A percentile compares a stretch with the other conserved stretches of the same genome.
Evolutionary conservation across 129 eudicot species (phyloP).

Genomic region (Pseudognaphalium luteoalbum): DNA sequence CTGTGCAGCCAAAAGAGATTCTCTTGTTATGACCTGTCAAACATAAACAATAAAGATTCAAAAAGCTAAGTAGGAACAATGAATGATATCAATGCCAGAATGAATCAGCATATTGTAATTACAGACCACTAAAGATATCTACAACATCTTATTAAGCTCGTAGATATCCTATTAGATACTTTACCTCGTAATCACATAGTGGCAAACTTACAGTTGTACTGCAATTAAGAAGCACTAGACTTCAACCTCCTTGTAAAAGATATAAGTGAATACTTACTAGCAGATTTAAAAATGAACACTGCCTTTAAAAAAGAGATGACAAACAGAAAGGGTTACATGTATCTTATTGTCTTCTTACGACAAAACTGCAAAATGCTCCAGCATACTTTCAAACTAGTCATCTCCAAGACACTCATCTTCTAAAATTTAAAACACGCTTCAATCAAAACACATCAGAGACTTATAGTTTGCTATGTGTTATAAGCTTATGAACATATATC

Average conservation of each 20-base stretch:
- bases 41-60: not conserved
- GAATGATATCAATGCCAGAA: not conserved
- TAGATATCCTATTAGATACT: not conserved
- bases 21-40: slow-evolving; percentile 85
- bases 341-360: not conserved
- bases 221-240: not conserved
- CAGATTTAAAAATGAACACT: not conserved
- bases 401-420: not conserved
- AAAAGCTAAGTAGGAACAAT: not conserved
- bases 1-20: slow-evolving; percentile 94
- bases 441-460: not conserved
- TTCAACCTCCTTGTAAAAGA: not conserved
- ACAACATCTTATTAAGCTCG: not conserved
- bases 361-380: not conserved
- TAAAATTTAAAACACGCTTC: not conserved
- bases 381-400: not conserved
- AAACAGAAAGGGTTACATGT: not conserved
- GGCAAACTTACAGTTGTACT: not conserved
- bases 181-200: not conserved
- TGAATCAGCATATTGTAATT: not conserved
- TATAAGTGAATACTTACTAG: not conserved
- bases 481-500: not conserved
- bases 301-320: not conserved
- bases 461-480: not conserved
- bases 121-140: not conserved